Percentiles rank a stretch among this genome's conserved stretches.
phyloP scores from a whole-genome alignment of 345 rosid genomes.

The Melastoma malabathricum region DNA sequence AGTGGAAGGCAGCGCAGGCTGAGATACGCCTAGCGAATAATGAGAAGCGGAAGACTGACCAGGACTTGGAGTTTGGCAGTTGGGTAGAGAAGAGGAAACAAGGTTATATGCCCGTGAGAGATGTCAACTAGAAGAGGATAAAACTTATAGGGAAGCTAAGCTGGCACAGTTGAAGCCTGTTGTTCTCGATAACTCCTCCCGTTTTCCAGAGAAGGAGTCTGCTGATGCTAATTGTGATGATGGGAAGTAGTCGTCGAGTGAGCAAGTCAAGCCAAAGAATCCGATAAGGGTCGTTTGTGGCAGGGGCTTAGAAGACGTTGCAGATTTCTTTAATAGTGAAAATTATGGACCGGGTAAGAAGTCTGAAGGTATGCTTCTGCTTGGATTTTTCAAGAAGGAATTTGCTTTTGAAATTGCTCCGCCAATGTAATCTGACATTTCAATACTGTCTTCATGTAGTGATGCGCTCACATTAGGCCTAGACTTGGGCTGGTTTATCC shows the following conservation, averaged over 20 bases:
- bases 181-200: constrained; percentile 41
- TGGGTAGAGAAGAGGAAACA: constrained; percentile 56
- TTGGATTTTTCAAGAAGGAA: too few species aligned
- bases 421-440: too few species aligned
- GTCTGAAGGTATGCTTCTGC: constrained; percentile 30
- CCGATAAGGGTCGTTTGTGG: constrained; percentile 96
- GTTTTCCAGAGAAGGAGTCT: constrained; percentile 13
- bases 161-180: constrained; percentile 47
- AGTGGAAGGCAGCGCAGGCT: constrained; percentile 70
- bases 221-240: constrained; percentile 5
- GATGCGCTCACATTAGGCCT: too few species aligned
- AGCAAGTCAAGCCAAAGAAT: constrained; percentile 58
- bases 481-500: too few species aligned
- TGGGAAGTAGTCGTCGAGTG: constrained; percentile 13
- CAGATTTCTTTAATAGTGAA: constrained; percentile 46
- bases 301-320: constrained; percentile 67
- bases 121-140: constrained; percentile 46
- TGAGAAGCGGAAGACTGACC: constrained; percentile 67
- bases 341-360: constrained; percentile 47
- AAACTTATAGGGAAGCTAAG: constrained; percentile 53
- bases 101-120: constrained; percentile 47
- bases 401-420: background rate
- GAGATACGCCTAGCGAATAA: constrained; percentile 76
- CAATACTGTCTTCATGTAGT: too few species aligned
- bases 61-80: constrained; percentile 65